These are phyloP conservation scores for Umbellularia californica DNA, from an alignment of 164 flowering plant genomes.

Conservation along the genomic window DNA sequence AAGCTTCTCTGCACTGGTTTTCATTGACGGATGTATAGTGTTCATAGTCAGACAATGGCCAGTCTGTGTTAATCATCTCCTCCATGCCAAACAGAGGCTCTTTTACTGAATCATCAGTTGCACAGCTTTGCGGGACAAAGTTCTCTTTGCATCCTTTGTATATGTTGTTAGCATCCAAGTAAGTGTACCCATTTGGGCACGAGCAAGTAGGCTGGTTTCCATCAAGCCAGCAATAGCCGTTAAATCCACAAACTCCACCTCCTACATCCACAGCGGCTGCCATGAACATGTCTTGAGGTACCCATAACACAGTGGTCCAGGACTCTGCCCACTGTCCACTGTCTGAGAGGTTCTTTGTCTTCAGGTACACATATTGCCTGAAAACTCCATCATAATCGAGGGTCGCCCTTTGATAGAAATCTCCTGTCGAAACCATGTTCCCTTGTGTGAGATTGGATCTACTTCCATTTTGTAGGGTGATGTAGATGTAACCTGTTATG, in stretches of 20 bases:
- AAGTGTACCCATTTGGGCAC: conserved; percentile 34
- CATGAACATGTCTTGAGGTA: conserved; percentile 22
- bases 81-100: neutral
- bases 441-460: neutral
- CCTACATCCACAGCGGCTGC: neutral
- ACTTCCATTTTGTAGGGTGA: conserved; percentile 16
- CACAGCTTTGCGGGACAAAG: conserved; percentile 29
- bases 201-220: conserved; percentile 22
- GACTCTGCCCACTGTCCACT: neutral
- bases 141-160: conserved; percentile 38
- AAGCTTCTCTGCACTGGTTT: conserved; percentile 34
- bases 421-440: neutral
- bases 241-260: conserved; percentile 37
- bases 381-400: conserved; percentile 49
- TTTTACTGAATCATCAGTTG: neutral
- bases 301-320: conserved; percentile 12
- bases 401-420: conserved; percentile 34
- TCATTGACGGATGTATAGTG: conserved; percentile 7
- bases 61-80: conserved; percentile 25
- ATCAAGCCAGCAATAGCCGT: conserved; percentile 28
- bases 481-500: conserved; percentile 28
- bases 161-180: conserved; percentile 33
- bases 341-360: conserved; percentile 10
- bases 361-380: conserved; percentile 28
- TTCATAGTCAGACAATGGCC: conserved; percentile 41